Evolutionary conservation across 331 rosid species (phyloP), one percentile per base, ranked within the genome.

Genomic region (Pyracantha coccinea): DNA sequence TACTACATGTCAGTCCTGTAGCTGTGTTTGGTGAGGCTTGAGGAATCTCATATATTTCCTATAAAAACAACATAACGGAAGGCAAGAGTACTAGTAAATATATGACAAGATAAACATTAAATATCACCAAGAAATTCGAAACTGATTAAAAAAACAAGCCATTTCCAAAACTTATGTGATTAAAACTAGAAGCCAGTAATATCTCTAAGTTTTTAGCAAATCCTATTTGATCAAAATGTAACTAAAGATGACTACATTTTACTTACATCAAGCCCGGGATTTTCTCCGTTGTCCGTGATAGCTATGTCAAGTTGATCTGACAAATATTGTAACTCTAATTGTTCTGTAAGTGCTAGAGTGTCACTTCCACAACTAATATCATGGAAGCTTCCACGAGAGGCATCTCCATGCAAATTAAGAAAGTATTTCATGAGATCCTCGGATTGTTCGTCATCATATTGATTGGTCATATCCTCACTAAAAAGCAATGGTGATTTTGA

Each of bases 241-340:
- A 38, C 45, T 38, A 38, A 38, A 38, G 23, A 57, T 17, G 23
- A 45, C 16, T 2, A 58, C 32, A 71, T 23, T 41, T 66, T 41
- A 72, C 86, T 76, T 83, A 83, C 86, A 68, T 83, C 81, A 70
- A 83, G 66, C 70, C 86, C 35, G 8, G 86, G 82, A 79, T 31
- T 79, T 69, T 83, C 82, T 76, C 81, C 84, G 35, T 72, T 80
- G 69, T 76, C 86, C 10, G 84, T 53, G 81, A 83, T 79, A 69
- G 79, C 79, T 2, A 83, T 38, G 76, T 83, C 84, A 79, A 83
- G 86, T 33, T 83, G 84, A 69, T 79, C 79, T 23, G 82, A 72
- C 66, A 79, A 79, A 77, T 63, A 83, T 8, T 83, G 84, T 20
- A 83, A 66, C 20, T 83, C 84, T 61, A 75, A 52, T 68, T 79